These are phyloP conservation scores for Diaporthe citriasiana DNA, from an alignment of 2,329 filamentous ascomycete genomes.

Conservation along the genomic window DNA sequence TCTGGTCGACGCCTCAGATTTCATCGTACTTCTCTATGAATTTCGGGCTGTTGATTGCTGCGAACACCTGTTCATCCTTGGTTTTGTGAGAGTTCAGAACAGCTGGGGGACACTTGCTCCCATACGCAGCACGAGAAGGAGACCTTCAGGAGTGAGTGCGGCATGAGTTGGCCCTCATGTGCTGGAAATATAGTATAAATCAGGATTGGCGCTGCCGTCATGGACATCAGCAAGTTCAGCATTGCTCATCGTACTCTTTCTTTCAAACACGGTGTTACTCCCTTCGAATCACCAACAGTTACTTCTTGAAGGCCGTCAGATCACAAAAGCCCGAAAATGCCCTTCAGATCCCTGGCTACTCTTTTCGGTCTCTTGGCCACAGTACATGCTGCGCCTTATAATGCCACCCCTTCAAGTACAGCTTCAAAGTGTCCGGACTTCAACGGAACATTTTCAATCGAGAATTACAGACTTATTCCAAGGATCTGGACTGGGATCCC, in stretches of 20 bases:
- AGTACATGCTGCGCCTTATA: background rate
- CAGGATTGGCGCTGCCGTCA: background rate
- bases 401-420: background rate
- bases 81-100: background rate
- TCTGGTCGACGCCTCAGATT: too few species aligned
- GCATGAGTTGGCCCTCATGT: background rate
- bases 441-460: background rate
- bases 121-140: background rate
- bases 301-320: background rate
- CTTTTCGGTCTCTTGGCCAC: background rate
- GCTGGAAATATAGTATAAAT: background rate
- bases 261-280: background rate
- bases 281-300: background rate
- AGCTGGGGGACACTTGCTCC: background rate
- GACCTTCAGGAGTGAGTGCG: too few species aligned
- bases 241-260: background rate
- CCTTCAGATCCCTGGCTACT: background rate
- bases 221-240: background rate
- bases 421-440: background rate
- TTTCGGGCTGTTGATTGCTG: background rate
- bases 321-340: background rate
- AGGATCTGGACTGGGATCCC: constrained; percentile 7
- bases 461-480: background rate
- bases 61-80: constrained; percentile 2
- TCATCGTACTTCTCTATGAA: background rate